Conservation (phyloP, 306 rosid species). For the Neltuma alba region DNA sequence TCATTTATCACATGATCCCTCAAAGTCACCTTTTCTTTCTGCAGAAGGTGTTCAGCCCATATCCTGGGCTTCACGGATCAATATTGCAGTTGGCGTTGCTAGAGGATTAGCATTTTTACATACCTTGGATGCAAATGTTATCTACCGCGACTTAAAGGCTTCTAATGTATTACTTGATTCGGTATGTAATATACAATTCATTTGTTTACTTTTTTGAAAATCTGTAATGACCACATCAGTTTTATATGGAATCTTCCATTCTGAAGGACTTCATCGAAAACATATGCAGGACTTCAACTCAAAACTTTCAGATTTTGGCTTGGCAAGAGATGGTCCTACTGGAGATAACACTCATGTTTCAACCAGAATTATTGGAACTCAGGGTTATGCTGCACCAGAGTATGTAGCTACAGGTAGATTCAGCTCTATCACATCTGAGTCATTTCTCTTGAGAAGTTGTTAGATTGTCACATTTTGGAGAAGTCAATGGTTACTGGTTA, state of each 20-base stretch:
- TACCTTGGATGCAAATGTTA: constrained; percentile 70
- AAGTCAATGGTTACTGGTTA: not conserved
- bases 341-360: constrained; percentile 97
- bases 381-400: constrained; percentile 98
- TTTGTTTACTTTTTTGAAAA: not conserved
- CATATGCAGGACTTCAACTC: constrained; percentile 73
- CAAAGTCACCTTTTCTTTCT: constrained; percentile 14
- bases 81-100: constrained; percentile 75
- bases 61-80: constrained; percentile 71
- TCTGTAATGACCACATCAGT: not conserved
- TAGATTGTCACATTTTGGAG: not conserved
- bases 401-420: constrained; percentile 86
- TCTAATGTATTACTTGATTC: constrained; percentile 87
- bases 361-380: constrained; percentile 85
- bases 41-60: constrained; percentile 89
- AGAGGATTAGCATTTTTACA: constrained; percentile 80
- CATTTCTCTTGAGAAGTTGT: not conserved
- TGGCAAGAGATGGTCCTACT: constrained; percentile 96
- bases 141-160: constrained; percentile 91
- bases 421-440: constrained; percentile 12
- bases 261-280: constrained; percentile 26
- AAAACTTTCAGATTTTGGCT: constrained; percentile 88
- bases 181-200: constrained; percentile 40
- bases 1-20: constrained; percentile 1
- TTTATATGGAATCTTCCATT: constrained; percentile 15